Base-by-base conservation (phyloP, 1,139 yeast genomes). In the Yamadazyma oceani region DNA sequence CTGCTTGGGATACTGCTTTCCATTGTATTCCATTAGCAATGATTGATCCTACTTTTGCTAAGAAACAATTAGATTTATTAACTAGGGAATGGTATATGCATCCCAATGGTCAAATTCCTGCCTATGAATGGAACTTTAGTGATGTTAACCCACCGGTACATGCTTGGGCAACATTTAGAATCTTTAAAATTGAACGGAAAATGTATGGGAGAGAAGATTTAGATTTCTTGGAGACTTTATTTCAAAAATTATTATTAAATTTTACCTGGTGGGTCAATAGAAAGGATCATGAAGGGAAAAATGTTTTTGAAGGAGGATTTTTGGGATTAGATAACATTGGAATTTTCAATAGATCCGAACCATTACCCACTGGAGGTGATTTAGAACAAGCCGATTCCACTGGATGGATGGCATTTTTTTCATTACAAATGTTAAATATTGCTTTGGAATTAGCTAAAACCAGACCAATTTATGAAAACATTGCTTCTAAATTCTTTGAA, bases 251-350 rank as follows among this genome's bases (percentile, higher is more conserved):
- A 51, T 66, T 90, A 58, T 70, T 90, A 45, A 90, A 90, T 62
- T 90, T 90, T 62, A 88, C 97, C 17, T 90, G 97, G 97, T 90
- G 97, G 97, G 97, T 90, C 41, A 90, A 90, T 64, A 75, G 96
- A 57, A 90, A 90, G 58, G 97, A 90, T 62, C 65, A 75, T 5
- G 85, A 83, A 45, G 97, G 97, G 45, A 85, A 86, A 53, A 90
- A 90, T 51, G 86, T 90, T 25, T 90, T 90, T 57, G 96, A 87
- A 64, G 97, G 97, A 48, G 97, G 97, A 0, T 90, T 90, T 64
- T 73, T 90, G 41, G 97, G 97, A 6, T 72, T 90, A 44, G 97
- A 90, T 64, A 90, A 90, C 60, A 90, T 90, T 62, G 97, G 97
- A 49, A 74, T 90, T 44, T 90, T 90, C 68, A 90, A 90, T 60